Percentiles rank a stretch among this genome's conserved stretches.
These are phyloP conservation scores for Boechera retrofracta DNA, from an alignment of 345 rosid species.

Conservation along the genomic window DNA sequence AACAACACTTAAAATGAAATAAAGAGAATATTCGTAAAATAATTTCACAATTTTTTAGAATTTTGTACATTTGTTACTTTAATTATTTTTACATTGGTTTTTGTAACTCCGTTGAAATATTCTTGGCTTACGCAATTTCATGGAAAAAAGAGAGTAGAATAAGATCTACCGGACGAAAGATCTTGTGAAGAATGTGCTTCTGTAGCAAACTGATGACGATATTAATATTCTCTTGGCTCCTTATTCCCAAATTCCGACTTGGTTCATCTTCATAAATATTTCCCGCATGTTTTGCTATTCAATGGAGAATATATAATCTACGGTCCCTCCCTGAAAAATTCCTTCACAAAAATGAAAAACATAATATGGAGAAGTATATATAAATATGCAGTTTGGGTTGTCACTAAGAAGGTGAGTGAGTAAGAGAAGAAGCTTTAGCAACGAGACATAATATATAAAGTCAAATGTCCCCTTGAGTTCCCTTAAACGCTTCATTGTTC, in stretches of 20 bases:
- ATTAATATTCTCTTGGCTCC: slow-evolving; percentile 19
- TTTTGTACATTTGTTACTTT: background rate
- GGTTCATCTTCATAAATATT: slow-evolving; percentile 37
- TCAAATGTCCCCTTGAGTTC: slow-evolving; percentile 47
- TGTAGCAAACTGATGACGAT: background rate
- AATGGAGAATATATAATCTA: slow-evolving; percentile 14
- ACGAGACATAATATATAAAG: slow-evolving; percentile 1
- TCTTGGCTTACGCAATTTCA: background rate
- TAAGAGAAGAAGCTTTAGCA: slow-evolving; percentile 22
- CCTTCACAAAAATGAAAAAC: background rate
- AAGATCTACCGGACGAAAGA: slow-evolving; percentile 8
- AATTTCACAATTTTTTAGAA: no score
- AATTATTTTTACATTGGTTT: background rate
- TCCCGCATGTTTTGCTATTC: slow-evolving; percentile 5
- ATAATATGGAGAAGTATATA: slow-evolving; percentile 15
- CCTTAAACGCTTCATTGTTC: slow-evolving; percentile 47
- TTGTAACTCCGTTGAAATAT: background rate
- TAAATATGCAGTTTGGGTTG: slow-evolving; percentile 19
- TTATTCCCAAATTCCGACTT: slow-evolving; percentile 35
- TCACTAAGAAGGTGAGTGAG: background rate
- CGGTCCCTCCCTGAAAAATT: slow-evolving; percentile 23
- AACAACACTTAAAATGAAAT: background rate
- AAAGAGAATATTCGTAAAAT: background rate
- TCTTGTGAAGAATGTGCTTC: slow-evolving; percentile 12
- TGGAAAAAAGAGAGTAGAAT: background rate